Conservation (phyloP, 805 yeast species). For the Spathaspora gorwiae region DNA sequence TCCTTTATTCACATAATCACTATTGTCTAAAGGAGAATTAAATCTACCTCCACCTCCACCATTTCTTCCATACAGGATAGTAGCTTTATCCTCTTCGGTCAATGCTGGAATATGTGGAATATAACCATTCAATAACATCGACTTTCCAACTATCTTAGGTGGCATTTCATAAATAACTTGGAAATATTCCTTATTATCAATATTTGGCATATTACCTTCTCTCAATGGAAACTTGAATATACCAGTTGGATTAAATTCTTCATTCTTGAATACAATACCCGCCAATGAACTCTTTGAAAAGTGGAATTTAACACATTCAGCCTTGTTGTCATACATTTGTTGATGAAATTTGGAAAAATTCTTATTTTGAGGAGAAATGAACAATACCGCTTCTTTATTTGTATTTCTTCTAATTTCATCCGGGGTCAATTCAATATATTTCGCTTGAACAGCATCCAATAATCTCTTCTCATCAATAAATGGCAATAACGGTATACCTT, state of each 20-base stretch:
- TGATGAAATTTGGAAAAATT: constrained; percentile 37
- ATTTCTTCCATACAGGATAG: constrained; percentile 43
- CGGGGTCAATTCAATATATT: constrained; percentile 60
- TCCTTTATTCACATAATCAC: constrained; percentile 36
- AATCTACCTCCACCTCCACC: constrained; percentile 28
- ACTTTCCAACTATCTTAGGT: constrained; percentile 56
- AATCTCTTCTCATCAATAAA: constrained; percentile 83
- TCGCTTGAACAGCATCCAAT: constrained; percentile 57
- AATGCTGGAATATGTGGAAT: constrained; percentile 59
- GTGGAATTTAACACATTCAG: constrained; percentile 35
- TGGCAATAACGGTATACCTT: constrained; percentile 85
- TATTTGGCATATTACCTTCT: constrained; percentile 42
- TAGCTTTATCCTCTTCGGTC: constrained; percentile 64
- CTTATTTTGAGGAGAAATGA: constrained; percentile 61
- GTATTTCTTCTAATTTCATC: constrained; percentile 69
- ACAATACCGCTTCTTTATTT: constrained; percentile 63
- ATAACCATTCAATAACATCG: constrained; percentile 80
- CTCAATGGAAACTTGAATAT: constrained; percentile 43
- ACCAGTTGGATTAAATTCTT: constrained; percentile 31
- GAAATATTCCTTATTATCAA: constrained; percentile 37
- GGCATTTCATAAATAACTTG: constrained; percentile 60
- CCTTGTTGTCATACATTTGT: constrained; percentile 37
- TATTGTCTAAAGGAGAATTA: constrained; percentile 25
- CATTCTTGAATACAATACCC: constrained; percentile 45
- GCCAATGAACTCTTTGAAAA: constrained; percentile 53